phyloP scores from a whole-genome alignment of 2,329 filamentous ascomycete species.

The Lasiodiplodia sp. region DNA sequence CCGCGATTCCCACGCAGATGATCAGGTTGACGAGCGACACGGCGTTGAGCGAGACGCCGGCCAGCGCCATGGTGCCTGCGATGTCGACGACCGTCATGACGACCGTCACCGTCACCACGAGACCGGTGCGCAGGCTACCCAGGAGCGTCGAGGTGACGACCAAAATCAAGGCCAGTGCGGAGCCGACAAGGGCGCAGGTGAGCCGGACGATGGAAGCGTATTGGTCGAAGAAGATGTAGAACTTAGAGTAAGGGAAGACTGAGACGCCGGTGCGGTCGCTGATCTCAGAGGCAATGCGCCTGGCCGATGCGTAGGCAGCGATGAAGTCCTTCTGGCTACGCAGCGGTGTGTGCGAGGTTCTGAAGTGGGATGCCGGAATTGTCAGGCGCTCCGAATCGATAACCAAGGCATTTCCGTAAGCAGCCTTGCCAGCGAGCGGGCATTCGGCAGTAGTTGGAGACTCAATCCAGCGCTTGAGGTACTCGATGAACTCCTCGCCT shows the following conservation, averaged over 20 bases:
- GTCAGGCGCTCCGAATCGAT: constrained; percentile 71
- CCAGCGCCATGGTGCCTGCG: constrained; percentile 90
- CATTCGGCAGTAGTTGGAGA: constrained; percentile 84
- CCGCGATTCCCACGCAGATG: constrained; percentile 94
- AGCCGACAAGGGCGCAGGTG: constrained; percentile 79
- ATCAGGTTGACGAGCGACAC: constrained; percentile 95
- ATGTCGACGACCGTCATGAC: constrained; percentile 95
- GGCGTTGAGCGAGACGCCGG: constrained; percentile 89
- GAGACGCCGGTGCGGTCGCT: constrained; percentile 74
- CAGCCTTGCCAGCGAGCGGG: constrained; percentile 84
- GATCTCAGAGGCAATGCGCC: constrained; percentile 83
- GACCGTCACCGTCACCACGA: constrained; percentile 85
- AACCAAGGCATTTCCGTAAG: constrained; percentile 85
- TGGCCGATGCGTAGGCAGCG: constrained; percentile 83
- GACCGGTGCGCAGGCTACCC: constrained; percentile 81
- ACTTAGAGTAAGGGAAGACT: constrained; percentile 95
- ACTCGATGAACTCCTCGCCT: constrained; percentile 86
- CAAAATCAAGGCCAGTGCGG: constrained; percentile 86
- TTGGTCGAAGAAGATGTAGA: constrained; percentile 99
- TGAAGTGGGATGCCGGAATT: constrained; percentile 87
- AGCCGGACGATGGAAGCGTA: constrained; percentile 85
- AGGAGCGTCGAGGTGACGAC: constrained; percentile 79
- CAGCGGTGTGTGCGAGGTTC: constrained; percentile 85
- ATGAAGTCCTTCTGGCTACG: constrained; percentile 93
- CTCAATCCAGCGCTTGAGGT: constrained; percentile 81